A percentile compares a stretch with the other conserved stretches of the same genome.
phyloP scores from a whole-genome alignment of 352 stramenopile genomes.

The Pythium chondricola region DNA sequence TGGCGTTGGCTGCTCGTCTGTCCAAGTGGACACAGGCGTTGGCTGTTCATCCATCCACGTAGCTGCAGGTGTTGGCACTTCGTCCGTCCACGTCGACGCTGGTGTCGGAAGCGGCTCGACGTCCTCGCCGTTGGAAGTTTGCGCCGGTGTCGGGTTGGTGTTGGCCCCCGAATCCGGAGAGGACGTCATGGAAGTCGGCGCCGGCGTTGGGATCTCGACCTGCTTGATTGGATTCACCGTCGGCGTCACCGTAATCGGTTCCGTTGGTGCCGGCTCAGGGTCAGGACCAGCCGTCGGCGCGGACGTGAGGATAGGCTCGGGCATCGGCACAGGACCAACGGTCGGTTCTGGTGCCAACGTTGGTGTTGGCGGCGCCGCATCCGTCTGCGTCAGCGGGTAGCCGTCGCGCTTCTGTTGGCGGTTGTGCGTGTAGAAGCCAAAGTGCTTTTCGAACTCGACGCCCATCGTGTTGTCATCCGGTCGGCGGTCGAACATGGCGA shows the following conservation, averaged over 20 bases:
- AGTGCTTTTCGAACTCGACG: slow-evolving; percentile 23
- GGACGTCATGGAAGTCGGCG: not conserved
- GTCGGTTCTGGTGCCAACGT: not conserved
- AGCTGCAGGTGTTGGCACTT: not conserved
- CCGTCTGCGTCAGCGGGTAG: slow-evolving; percentile 11
- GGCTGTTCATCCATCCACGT: not conserved
- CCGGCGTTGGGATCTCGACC: not conserved
- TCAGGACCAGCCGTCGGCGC: not conserved
- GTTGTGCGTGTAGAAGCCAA: slow-evolving; percentile 27
- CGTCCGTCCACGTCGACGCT: slow-evolving; percentile 2
- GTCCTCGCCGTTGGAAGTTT: not conserved
- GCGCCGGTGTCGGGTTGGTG: not conserved
- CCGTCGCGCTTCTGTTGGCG: slow-evolving; percentile 9
- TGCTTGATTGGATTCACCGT: not conserved
- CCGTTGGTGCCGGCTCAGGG: not conserved
- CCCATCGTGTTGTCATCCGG: slow-evolving; percentile 17
- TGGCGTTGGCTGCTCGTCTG: not conserved
- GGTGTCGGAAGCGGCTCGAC: slow-evolving; percentile 1
- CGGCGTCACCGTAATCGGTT: no score
- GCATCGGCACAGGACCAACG: not conserved
- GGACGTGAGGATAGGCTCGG: not conserved
- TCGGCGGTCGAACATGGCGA: slow-evolving; percentile 26
- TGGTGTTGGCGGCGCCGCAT: not conserved
- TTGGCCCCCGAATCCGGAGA: slow-evolving; percentile 4
- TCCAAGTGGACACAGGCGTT: slow-evolving; percentile 1